These are phyloP conservation scores for barrel medic (Medicago truncatula) DNA, from an alignment of 306 rosid species.

Conservation along the genomic window MtrunA17r5.0-ANR NC_053046.1:17029501-17030000, in stretches of 20 bases:
- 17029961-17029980: neutral
- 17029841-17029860: neutral
- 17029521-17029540: conserved; percentile 70
- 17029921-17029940: neutral
- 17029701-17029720: neutral
- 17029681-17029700: neutral
- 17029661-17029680: conserved; percentile 12
- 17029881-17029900: neutral
- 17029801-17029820: neutral
- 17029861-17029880: neutral
- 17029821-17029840: neutral
- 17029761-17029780: neutral
- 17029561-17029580: conserved; percentile 96
- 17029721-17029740: neutral
- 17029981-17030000: neutral
- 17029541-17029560: conserved; percentile 88
- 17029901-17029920: neutral
- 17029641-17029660: conserved; percentile 60
- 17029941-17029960: neutral
- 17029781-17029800: neutral
- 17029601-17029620: conserved; percentile 99
- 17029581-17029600: conserved; percentile 97
- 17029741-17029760: neutral
- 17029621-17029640: conserved; percentile 96
- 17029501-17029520: conserved; percentile 65